phyloP scores from a whole-genome alignment of 305 asterid genomes.

The Plantago coronopus region DNA sequence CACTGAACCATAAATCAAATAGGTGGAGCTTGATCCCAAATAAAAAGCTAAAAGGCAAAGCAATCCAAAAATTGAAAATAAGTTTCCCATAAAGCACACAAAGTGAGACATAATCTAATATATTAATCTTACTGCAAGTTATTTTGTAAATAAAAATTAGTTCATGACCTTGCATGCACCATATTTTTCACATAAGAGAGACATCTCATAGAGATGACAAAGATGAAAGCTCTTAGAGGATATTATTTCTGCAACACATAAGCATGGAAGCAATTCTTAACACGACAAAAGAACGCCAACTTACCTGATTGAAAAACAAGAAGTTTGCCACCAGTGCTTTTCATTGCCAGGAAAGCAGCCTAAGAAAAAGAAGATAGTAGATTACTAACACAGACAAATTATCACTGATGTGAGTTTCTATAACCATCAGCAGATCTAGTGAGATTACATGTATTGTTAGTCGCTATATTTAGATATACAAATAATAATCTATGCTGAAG shows the following conservation, averaged over 20 bases:
- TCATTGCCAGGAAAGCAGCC: conserved; percentile 99
- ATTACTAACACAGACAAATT: conserved; percentile 12
- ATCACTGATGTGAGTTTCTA: conserved; percentile 15
- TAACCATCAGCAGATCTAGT: conserved; percentile 9
- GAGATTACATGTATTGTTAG: neutral
- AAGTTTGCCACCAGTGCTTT: conserved; percentile 94
- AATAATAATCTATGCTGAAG: neutral
- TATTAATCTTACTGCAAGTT: too few relatives aligned
- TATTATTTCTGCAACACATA: neutral
- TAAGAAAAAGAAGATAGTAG: conserved; percentile 14
- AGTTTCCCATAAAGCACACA: too few relatives aligned
- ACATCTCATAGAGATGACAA: neutral
- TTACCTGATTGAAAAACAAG: conserved; percentile 95
- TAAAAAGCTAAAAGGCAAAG: conserved; percentile 4
- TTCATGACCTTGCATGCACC: neutral
- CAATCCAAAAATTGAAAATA: neutral
- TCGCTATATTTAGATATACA: conserved; percentile 5
- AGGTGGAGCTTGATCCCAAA: conserved; percentile 14
- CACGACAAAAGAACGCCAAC: conserved; percentile 18
- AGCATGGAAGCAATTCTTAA: neutral
- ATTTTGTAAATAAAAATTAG: too few relatives aligned
- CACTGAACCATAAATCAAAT: conserved; percentile 5
- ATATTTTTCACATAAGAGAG: neutral
- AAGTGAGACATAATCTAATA: too few relatives aligned
- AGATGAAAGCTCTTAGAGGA: conserved; percentile 10